A percentile compares a stretch with the other conserved stretches of the same genome.
These are phyloP conservation scores for Boletus eberwhitei DNA, from an alignment of 768 basidiomycete species.

Conservation along the genomic window DNA sequence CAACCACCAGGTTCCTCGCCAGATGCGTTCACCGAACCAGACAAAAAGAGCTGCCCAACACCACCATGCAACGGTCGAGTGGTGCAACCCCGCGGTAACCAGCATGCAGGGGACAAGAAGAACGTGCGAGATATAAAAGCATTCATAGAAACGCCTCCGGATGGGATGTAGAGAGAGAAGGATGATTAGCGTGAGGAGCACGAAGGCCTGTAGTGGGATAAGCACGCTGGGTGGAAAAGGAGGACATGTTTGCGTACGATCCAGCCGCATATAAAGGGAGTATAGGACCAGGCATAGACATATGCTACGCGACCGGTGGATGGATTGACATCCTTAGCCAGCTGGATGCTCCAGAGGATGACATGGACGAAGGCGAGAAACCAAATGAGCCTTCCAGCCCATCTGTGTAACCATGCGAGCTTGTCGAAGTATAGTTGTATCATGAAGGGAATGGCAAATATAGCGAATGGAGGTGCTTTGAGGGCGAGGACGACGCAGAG, in stretches of 20 bases:
- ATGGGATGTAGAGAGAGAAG: conserved; percentile 49
- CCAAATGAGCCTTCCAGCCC: conserved; percentile 71
- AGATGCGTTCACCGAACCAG: conserved; percentile 62
- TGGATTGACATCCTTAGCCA: conserved; percentile 47
- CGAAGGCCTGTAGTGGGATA: conserved; percentile 46
- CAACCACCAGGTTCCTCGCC: conserved; percentile 53
- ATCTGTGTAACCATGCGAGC: conserved; percentile 66
- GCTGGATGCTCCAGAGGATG: conserved; percentile 65
- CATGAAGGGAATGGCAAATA: conserved; percentile 60
- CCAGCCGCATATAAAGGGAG: conserved; percentile 63
- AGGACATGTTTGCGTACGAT: conserved; percentile 36
- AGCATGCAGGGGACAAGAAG: conserved; percentile 61
- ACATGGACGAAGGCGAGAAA: conserved; percentile 58
- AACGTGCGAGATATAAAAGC: conserved; percentile 66
- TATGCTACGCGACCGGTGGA: conserved; percentile 42
- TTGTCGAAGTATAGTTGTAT: conserved; percentile 74
- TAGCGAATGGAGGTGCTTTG: conserved; percentile 68
- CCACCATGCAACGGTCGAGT: conserved; percentile 65
- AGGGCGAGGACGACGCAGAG: conserved; percentile 68
- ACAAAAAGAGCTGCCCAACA: conserved; percentile 58
- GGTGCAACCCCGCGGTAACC: conserved; percentile 60
- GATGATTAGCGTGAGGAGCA: conserved; percentile 50
- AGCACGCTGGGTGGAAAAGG: not conserved
- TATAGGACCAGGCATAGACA: conserved; percentile 54
- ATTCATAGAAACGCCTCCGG: conserved; percentile 53